These are phyloP conservation scores for Sporothrix brasiliensis DNA, from an alignment of 2,329 filamentous ascomycete species.

Conservation along the genomic window DNA sequence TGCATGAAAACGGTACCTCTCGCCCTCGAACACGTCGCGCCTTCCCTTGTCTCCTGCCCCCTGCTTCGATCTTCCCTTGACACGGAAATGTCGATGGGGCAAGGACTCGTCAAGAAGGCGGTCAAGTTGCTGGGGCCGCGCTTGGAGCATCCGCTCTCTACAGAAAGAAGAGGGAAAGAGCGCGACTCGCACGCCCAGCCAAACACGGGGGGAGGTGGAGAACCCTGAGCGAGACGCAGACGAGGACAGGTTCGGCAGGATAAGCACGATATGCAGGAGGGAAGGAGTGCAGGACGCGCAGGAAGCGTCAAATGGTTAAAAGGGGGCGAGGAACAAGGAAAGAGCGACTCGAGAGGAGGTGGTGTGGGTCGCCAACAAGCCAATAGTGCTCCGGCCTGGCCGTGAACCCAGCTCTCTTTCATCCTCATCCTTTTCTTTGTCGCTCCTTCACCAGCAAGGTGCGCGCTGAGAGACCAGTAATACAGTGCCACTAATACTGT, in stretches of 20 bases:
- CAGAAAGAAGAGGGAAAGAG: neutral
- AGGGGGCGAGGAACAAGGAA: slow-evolving; percentile 3
- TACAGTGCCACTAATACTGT: neutral
- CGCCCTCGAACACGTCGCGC: slow-evolving; percentile 25
- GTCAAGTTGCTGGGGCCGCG: slow-evolving; percentile 18
- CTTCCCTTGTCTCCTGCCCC: slow-evolving; percentile 7
- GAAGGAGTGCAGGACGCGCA: slow-evolving; percentile 32
- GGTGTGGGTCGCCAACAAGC: slow-evolving; percentile 28
- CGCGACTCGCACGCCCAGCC: neutral
- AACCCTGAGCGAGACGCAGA: neutral
- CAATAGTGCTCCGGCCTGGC: slow-evolving; percentile 29
- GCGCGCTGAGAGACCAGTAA: neutral
- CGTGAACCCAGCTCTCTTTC: slow-evolving; percentile 22
- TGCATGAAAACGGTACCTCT: neutral
- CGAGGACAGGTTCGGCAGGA: neutral
- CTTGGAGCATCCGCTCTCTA: neutral
- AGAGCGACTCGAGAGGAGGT: slow-evolving; percentile 13
- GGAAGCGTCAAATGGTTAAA: slow-evolving; percentile 14
- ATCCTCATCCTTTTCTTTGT: slow-evolving; percentile 24
- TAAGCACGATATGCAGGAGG: slow-evolving; percentile 32
- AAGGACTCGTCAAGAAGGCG: slow-evolving; percentile 23
- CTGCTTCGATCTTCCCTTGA: slow-evolving; percentile 3
- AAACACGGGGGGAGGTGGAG: slow-evolving; percentile 20
- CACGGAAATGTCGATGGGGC: slow-evolving; percentile 16
- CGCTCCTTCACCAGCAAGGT: slow-evolving; percentile 6